Conservation (phyloP, 176 grass and related monocot genomes). For the Oryza meyeriana region DNA sequence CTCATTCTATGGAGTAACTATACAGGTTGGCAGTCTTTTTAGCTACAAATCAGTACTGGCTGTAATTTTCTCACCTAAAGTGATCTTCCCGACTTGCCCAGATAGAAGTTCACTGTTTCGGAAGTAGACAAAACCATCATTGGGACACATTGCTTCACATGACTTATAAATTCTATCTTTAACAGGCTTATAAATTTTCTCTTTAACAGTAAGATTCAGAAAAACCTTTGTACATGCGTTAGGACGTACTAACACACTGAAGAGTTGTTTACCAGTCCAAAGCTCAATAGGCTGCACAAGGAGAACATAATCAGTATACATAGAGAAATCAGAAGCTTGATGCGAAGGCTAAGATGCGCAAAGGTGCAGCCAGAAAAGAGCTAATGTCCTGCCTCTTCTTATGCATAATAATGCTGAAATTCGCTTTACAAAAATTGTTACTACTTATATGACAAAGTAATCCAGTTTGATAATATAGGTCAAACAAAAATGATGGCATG, state of each 20-base stretch:
- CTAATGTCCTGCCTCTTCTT: slow-evolving; percentile 11
- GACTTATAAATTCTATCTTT: not conserved
- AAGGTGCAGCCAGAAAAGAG: slow-evolving; percentile 1
- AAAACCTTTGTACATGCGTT: slow-evolving; percentile 88
- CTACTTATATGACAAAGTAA: not conserved
- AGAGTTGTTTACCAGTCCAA: slow-evolving; percentile 96
- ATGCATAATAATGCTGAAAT: slow-evolving; percentile 7
- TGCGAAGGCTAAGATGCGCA: slow-evolving; percentile 28
- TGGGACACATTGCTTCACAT: slow-evolving; percentile 79
- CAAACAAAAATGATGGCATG: not conserved
- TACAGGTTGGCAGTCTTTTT: not conserved
- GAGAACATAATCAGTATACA: slow-evolving; percentile 16
- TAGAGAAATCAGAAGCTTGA: slow-evolving; percentile 12
- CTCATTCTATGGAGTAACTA: not conserved
- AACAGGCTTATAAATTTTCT: slow-evolving; percentile 59
- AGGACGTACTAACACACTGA: slow-evolving; percentile 86
- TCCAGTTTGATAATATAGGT: not conserved
- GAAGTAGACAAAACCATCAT: slow-evolving; percentile 86
- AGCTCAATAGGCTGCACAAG: slow-evolving; percentile 88
- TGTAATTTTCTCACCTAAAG: slow-evolving; percentile 64
- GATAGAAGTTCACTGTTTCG: slow-evolving; percentile 93
- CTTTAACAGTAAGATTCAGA: slow-evolving; percentile 77
- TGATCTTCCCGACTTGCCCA: slow-evolving; percentile 85
- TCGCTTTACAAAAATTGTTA: not conserved
- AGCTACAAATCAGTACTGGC: not conserved